Percentiles rank a stretch among this genome's conserved stretches.
Evolutionary conservation across 495 filamentous ascomycete genomes (phyloP).

Genomic region (Pseudoneurospora amorphoporcata): DNA sequence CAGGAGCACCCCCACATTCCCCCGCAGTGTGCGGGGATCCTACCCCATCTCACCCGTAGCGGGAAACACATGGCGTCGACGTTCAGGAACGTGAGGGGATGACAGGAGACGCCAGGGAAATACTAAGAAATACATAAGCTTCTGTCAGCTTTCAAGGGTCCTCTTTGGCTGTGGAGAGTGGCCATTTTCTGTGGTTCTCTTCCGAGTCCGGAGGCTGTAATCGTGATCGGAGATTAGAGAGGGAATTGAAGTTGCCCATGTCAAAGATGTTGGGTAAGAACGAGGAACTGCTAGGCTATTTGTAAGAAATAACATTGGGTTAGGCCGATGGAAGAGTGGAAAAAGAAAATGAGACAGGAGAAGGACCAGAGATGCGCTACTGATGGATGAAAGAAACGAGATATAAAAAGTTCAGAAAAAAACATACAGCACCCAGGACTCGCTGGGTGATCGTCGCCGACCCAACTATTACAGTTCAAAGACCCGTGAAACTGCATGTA

Average conservation of each 20-base stretch:
- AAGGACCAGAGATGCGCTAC: too few relatives aligned
- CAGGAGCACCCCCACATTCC: background rate
- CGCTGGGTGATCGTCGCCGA: too few relatives aligned
- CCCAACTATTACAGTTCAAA: too few relatives aligned
- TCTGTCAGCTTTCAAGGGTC: background rate
- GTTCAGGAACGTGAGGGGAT: background rate
- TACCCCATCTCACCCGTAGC: background rate
- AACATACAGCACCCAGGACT: too few relatives aligned
- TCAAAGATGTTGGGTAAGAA: background rate
- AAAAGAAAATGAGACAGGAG: background rate
- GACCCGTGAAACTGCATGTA: too few relatives aligned
- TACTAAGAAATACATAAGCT: background rate
- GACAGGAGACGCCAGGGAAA: background rate
- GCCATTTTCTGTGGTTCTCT: background rate
- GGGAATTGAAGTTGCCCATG: background rate
- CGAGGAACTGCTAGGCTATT: background rate
- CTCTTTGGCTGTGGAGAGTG: background rate
- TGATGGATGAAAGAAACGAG: too few relatives aligned
- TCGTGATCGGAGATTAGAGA: background rate
- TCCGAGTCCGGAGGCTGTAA: background rate
- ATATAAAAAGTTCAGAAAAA: too few relatives aligned
- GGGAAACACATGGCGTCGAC: background rate
- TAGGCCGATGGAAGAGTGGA: background rate
- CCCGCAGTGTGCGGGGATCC: background rate
- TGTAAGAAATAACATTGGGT: background rate